Evolutionary conservation across 208 protist species (phyloP), one percentile per base, ranked within the genome.

Genomic region (Trypanosomatidae sp.): DNA sequence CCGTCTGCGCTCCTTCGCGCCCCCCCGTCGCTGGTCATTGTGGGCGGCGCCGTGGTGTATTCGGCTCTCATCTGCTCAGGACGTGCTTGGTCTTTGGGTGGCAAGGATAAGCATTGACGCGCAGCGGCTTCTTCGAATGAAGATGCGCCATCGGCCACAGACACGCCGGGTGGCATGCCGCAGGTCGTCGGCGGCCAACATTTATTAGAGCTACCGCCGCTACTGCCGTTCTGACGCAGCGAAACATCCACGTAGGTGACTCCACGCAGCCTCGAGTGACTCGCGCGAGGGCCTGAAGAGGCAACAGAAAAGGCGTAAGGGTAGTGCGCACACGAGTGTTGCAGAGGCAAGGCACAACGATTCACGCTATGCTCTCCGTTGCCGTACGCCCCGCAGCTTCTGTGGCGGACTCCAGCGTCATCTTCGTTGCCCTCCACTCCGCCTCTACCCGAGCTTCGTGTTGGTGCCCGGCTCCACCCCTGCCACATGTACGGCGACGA

Each of bases 291-390:
- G 30, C 55, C 41, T 1, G 68, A 60, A 10, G 53, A 33, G 50
- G 41, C 2, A 47, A 64, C 68, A 19, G 68, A 72, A 56, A 72
- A 72, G 68, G 36, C 43, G 39, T 19, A 49, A 6, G 68, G 36
- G 13, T 53, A 62, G 52, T 72, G 49, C 17, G 33, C 47, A 44
- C 44, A 10, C 30, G 66, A 59, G 28, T 25, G 7, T 6, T 30
- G 46, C 66, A 6, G 17, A 50, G n/a, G 13, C 49, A 33, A 3
- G 33, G 30, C 25, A 47, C 46, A 44, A 13, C 28, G 33, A 55
- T 59, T n/a, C 17, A n/a, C 44, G 25, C 12, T 43, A 28, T 19
- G 13, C 64, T 68, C 44, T 39, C n/a, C n/a, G 12, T 47, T 52
- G 25, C 43, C n/a, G 44, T 47, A 65, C 19, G 59, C 19, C 1